Evolutionary conservation across 2,329 filamentous ascomycete genomes (phyloP).

Genomic region (Cladophialophora bantiana): DNA sequence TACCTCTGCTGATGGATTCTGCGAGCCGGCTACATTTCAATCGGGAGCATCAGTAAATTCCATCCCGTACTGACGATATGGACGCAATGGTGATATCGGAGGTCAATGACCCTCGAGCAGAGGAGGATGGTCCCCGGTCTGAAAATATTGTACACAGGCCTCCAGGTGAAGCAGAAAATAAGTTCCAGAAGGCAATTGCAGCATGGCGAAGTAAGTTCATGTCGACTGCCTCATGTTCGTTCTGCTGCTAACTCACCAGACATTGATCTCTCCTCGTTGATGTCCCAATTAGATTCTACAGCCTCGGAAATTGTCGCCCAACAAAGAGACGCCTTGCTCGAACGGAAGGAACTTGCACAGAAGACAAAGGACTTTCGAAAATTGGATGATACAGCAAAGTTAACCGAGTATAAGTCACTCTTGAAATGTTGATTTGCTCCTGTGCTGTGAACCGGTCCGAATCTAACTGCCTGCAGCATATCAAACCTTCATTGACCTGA

Average conservation of each 20-base stretch:
- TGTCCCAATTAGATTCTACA: slow-evolving; percentile 85
- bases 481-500: slow-evolving; percentile 94
- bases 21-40: neutral
- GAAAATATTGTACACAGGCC: slow-evolving; percentile 42
- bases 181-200: slow-evolving; percentile 94
- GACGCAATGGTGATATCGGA: slow-evolving; percentile 54
- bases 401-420: slow-evolving; percentile 85
- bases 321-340: slow-evolving; percentile 92
- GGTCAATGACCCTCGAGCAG: slow-evolving; percentile 46
- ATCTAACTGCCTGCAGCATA: slow-evolving; percentile 68
- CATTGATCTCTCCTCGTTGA: slow-evolving; percentile 83
- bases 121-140: slow-evolving; percentile 42
- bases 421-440: slow-evolving; percentile 70
- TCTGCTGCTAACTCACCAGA: slow-evolving; percentile 58
- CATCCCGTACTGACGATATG: slow-evolving; percentile 43
- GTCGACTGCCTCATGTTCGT: slow-evolving; percentile 4
- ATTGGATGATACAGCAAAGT: slow-evolving; percentile 84
- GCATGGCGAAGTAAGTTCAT: slow-evolving; percentile 84
- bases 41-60: neutral
- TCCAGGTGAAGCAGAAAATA: slow-evolving; percentile 72
- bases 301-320: slow-evolving; percentile 95
- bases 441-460: neutral
- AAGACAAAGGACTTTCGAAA: slow-evolving; percentile 99
- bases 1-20: slow-evolving; percentile 7
- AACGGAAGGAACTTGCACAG: slow-evolving; percentile 96